phyloP scores from a whole-genome alignment of 192 early-diverging fungal genomes.

The Linnemannia hyalina region DNA sequence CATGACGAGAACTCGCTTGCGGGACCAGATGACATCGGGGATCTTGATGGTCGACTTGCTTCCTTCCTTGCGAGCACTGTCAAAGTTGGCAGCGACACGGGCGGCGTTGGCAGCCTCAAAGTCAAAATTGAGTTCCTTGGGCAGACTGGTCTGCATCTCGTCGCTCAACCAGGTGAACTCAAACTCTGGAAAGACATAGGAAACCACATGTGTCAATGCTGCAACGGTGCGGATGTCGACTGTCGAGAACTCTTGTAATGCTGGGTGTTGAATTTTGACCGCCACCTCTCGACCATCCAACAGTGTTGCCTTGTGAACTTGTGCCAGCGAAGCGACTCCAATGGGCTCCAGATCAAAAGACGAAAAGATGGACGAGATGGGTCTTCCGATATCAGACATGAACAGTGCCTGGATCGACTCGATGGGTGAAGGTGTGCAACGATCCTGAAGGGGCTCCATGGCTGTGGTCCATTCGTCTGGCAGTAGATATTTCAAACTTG shows the following conservation, averaged over 20 bases:
- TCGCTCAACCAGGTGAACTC: constrained; percentile 91
- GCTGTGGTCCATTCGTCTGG: constrained; percentile 93
- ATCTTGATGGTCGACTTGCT: constrained; percentile 71
- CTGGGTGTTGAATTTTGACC: constrained; percentile 94
- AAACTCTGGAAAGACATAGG: constrained; percentile 89
- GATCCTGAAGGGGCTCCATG: constrained; percentile 86
- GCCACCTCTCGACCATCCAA: constrained; percentile 83
- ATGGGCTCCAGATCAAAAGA: constrained; percentile 87
- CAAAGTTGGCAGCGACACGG: constrained; percentile 74
- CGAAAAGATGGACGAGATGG: constrained; percentile 77
- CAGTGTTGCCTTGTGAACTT: constrained; percentile 89
- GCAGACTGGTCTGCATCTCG: constrained; percentile 87
- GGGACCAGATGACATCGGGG: constrained; percentile 85
- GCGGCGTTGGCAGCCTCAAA: constrained; percentile 84
- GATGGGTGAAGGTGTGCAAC: constrained; percentile 80
- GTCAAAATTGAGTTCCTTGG: constrained; percentile 89
- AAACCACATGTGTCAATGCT: constrained; percentile 72
- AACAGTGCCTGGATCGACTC: constrained; percentile 80
- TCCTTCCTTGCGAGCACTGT: constrained; percentile 53
- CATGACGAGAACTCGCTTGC: constrained; percentile 87
- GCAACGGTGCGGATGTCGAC: constrained; percentile 86
- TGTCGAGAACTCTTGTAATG: constrained; percentile 78
- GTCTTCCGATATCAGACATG: constrained; percentile 72
- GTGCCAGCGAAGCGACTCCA: constrained; percentile 95
- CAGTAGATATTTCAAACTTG: constrained; percentile 74